phyloP scores from a whole-genome alignment of 352 stramenopile species.

The Globisporangium cederbergense region DNA sequence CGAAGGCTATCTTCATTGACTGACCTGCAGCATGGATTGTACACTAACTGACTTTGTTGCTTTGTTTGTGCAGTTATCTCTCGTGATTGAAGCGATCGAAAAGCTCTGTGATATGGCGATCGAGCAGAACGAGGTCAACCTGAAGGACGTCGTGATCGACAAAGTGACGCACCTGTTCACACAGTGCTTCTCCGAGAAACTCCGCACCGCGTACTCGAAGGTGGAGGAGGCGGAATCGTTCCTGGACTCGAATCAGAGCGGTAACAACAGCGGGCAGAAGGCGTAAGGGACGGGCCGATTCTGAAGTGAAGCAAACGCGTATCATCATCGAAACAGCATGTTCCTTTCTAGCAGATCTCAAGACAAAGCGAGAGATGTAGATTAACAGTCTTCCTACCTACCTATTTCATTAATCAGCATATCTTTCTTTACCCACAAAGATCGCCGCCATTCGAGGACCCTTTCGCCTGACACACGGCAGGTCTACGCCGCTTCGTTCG shows the following conservation, averaged over 20 bases:
- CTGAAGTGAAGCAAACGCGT: neutral
- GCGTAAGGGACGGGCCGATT: neutral
- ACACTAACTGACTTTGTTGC: constrained; percentile 8
- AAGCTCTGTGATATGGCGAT: constrained; percentile 71
- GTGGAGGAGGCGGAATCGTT: constrained; percentile 49
- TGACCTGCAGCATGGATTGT: neutral
- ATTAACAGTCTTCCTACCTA: constrained; percentile 1
- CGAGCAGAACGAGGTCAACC: constrained; percentile 67
- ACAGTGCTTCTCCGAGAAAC: constrained; percentile 74
- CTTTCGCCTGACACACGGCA: neutral
- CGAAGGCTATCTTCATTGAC: neutral
- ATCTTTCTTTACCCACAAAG: constrained; percentile 7
- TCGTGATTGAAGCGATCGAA: constrained; percentile 59
- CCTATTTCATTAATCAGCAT: constrained; percentile 5
- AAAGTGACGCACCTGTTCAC: constrained; percentile 66
- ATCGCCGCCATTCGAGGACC: neutral
- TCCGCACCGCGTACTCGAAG: constrained; percentile 53
- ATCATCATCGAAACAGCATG: neutral
- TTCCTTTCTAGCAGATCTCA: neutral
- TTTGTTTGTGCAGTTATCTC: constrained; percentile 30
- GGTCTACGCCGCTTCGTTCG: constrained; percentile 8
- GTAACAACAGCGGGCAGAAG: constrained; percentile 13
- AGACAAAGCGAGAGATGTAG: neutral
- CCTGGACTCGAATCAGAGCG: constrained; percentile 31
- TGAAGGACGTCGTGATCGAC: constrained; percentile 70